Base-by-base conservation (phyloP, 1,284 basidiomycete genomes). In the Leccinum proliferum region DNA sequence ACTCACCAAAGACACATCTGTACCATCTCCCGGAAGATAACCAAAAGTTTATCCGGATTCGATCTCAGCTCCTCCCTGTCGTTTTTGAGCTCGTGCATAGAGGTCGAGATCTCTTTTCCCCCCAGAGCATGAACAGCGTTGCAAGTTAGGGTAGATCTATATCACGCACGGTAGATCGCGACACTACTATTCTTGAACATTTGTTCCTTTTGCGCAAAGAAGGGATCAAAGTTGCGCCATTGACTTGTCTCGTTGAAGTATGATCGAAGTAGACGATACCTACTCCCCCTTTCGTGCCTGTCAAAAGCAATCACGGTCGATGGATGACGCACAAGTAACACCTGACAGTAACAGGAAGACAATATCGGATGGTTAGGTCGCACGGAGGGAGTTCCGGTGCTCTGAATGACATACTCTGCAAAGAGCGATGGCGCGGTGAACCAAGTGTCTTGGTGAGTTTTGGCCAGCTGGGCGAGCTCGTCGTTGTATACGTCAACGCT, bases 361-460 rank as follows among this genome's bases (percentile, higher is more conserved):
- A 60, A 59, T 18, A 25, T 63, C 18, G 57, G 25, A 56, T 37
- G 14, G 18, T 12, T 15, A 61, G 56, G 6, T 37, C 57, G 53
- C 35, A 46, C 32, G 55, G 11, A 55, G 3, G 43, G 46, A 55
- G 50, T 29, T 35, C n/a, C 41, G 1, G 10, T 12, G 9, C 35
- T n/a, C n/a, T 50, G 8, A 55, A 37, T 4, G 37, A 75, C 85
- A 70, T 79, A 97, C 86, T 98, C 96, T 64, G 94, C 93, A 73
- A 85, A 98, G 12, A 99, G 81, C 94, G 96, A 98, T 4, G 94
- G 92, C 8, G 92, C 87, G 2, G 85, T 90, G 73, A 95, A 94
- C 96, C 96, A 99, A 0, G 89, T 92, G 67, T 88, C 82, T 65
- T 85, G 81, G 2, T 80, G 78, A 2, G 79, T 74, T 11, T 77